Evolutionary conservation across 768 basidiomycete genomes (phyloP), one percentile per base, ranked within the genome.

Genomic region (Lactarius indigo): DNA sequence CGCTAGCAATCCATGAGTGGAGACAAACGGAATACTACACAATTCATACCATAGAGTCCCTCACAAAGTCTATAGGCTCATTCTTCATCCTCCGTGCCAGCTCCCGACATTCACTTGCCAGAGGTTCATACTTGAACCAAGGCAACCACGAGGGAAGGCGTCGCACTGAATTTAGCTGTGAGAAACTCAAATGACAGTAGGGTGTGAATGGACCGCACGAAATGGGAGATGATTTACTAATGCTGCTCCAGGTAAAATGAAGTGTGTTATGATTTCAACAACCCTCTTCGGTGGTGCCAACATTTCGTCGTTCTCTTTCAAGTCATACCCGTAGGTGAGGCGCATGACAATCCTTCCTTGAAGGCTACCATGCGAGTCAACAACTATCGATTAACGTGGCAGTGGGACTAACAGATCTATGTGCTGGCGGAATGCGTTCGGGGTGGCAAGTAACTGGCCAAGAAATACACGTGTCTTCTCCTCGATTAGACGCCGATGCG

Each of bases 191-290:
- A 20, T 37, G 17, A 5, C 1, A 30, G 6, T 5, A n/a, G 12
- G 23, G 1, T 2, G 13, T 18, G 2, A 17, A 18, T 17, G 9
- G 13, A 9, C 1, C 64, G 30, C n/a, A 69, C 68, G 42, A 9
- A 66, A 57, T 52, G 68, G 65, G 28, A 69, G 41, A 28, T 57
- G 12, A 33, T 66, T 66, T 15, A 62, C 55, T 1, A 63, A 8
- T 0, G 20, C 47, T 2, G 61, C 55, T 6, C 68, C 65, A 26
- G 69, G 69, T 8, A 63, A 20, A n/a, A 41, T 1, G 2, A 59
- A 6, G 10, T 1, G 59, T 10, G 30, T 1, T 13, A 55, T 12
- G 2, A 59, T 17, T 17, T 66, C 31, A 2, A 0, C 1, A 2
- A 20, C 8, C 37, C 42, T 20, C 20, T 9, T 26, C 3, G 63